A percentile compares a stretch with the other conserved stretches of the same genome.
These are phyloP conservation scores for Linnemannia zychae DNA, from an alignment of 192 early-diverging fungal genomes.

Conservation along the genomic window DNA sequence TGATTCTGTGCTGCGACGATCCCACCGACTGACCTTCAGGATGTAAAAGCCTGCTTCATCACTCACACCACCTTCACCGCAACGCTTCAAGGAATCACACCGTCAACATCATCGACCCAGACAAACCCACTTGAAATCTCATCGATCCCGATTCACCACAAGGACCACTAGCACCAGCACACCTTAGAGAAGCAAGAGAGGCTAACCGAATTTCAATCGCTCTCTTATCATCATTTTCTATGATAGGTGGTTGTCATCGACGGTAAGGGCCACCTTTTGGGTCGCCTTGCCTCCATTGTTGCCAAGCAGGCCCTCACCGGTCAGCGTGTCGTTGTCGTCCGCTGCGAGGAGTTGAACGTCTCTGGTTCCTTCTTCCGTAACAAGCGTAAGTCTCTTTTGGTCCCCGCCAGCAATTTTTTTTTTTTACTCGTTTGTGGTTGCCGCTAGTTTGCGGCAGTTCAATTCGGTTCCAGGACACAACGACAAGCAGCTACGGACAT, in stretches of 20 bases:
- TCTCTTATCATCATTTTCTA: background rate
- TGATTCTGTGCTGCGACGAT: slow-evolving; percentile 5
- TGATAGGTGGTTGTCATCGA: slow-evolving; percentile 97
- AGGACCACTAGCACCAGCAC: background rate
- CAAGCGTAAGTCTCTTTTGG: slow-evolving; percentile 83
- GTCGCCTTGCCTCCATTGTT: slow-evolving; percentile 97
- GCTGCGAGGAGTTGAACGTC: slow-evolving; percentile 99
- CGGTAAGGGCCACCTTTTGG: slow-evolving; percentile 98
- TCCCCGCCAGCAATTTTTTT: background rate
- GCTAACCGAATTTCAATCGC: background rate
- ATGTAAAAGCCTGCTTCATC: background rate
- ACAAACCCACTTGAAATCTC: background rate
- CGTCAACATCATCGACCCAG: slow-evolving; percentile 2
- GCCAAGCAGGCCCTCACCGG: slow-evolving; percentile 99
- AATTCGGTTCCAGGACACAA: background rate
- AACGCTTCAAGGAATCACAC: background rate
- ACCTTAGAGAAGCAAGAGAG: background rate
- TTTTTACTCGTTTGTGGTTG: background rate
- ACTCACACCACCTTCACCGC: background rate
- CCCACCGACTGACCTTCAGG: background rate
- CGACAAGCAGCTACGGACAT: background rate
- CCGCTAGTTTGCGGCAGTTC: background rate
- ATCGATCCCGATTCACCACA: slow-evolving; percentile 13
- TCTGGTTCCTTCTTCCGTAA: slow-evolving; percentile 98
- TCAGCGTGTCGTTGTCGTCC: slow-evolving; percentile 97